Base-by-base conservation (phyloP, 352 stramenopile species). In the Phytophthora foliorum region DNA sequence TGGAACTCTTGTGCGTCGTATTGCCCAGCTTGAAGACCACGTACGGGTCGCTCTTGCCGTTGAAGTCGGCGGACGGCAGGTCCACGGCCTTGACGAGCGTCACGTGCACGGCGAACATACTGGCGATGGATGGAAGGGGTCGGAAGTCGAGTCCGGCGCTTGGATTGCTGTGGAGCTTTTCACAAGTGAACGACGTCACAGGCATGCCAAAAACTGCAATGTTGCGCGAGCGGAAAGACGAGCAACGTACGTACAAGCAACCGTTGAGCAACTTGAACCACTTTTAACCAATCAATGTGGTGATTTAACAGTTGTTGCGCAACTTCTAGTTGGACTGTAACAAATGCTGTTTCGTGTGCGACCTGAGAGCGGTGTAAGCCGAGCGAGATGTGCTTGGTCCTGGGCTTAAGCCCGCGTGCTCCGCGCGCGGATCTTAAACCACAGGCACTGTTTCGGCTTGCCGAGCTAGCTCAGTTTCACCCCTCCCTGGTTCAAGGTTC, bases 31-130 rank as follows among this genome's bases (percentile, higher is more conserved):
- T 88, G 67, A 95, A 91, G 24, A 86, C 73, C 39, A 94, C 76
- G 67, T 95, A 94, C 58, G 88, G 88, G 67, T 95, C 88, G 60
- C 83, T 93, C 77, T 95, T 95, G 73, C 88, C 86, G 66, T 90
- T 91, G 36, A 87, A 89, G 80, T 95, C 88, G 66, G 84, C 86
- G 13, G 83, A 73, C 11, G 88, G 73, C 29, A 95, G 71, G 63
- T 93, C 85, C 48, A 78, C 78, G 16, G 81, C 84, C 60, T 90
- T 91, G 54, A 83, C 57, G 48, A 94, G 82, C 52, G 75, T 92
- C 67, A 94, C 82, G 72, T 91, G 69, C 14, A 94, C 82, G 22
- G 80, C 68, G 67, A 82, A 81, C 75, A 90, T 87, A 13, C 29
- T 34, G 69, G 59, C 16, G 38, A 45, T 25, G 39, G n/a, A 10